Base-by-base conservation (phyloP, 306 rosid species). In the Cicer bijugum region DNA sequence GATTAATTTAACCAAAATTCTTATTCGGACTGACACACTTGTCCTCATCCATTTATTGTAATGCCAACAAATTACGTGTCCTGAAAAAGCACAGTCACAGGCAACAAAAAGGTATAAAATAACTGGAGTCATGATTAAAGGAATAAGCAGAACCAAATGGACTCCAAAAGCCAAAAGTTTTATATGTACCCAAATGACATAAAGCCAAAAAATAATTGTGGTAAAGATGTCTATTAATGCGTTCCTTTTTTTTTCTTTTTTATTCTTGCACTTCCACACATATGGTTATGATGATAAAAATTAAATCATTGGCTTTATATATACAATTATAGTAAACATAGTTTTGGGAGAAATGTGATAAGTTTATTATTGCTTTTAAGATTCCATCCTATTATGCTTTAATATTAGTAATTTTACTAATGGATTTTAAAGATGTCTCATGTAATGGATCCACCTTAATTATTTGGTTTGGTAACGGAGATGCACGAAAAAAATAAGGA, bases 91-190 rank as follows among this genome's bases (percentile, higher is more conserved):
- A 72, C 9, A 50, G 4, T 6, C 71, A 39, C 12, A 17, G 59
- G 15, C 72, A 72, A 77, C 72, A 71, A 28, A 71, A 71, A 75
- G 78, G 59, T 77, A 45, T 66, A 47, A 72, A 67, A 77, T 72
- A 77, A 67, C 80, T 60, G 12, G 69, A 73, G 76, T 77, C 76
- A 82, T 82, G 57, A 77, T 82, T 77, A 70, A 68, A 71, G 78
- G 52, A 42, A 38, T 16, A 3, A 74, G 44, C 71, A 67, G 65
- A 80, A 58, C 80, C 46, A 75, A 69, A 75, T 75, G 84, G 80
- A 55, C 17, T 53, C 7, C 42, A 52, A 75, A 70, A 75, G 84
- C 47, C 68, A 17, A 63, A 35, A 52, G 59, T 61, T 77, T 62
- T 52, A 68, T 75, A 66, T 62, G 58, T 16, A 17, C 71, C 52